Evolutionary conservation across 768 basidiomycete genomes (phyloP), one percentile per base, ranked within the genome.

Genomic region (Russula dissimulans): DNA sequence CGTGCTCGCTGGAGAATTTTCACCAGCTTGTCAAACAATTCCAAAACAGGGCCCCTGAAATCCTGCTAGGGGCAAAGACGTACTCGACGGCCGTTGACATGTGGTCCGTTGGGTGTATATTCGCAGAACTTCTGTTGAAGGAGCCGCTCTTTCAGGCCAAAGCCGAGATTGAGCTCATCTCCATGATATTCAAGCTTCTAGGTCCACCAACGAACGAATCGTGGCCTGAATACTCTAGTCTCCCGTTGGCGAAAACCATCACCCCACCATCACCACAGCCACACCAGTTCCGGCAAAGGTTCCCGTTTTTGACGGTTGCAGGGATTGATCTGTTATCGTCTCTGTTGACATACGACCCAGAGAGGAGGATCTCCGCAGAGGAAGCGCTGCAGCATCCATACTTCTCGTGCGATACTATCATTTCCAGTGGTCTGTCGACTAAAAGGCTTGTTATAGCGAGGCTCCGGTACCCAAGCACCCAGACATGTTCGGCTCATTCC

Each of bases 41-140:
- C n/a, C 9, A 5, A 56, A 50, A 47, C 11, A 97, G 94, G 43
- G 91, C 95, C 8, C 97, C 97, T 2, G 97, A 98, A 76, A 90
- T 99, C 49, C 78, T 99, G 15, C 78, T 99, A 31, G 97, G 95
- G 12, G 91, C 91, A 12, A 89, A 84, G 59, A 90, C 87, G 39
- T 99, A 99, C 72, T 89, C 92, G 14, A 99, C 95, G 18, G 87
- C 95, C 0, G 83, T 99, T 58, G 97, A 99, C 71, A 84, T 98
- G 82, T 99, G 97, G 97, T 95, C 92, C 51, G 92, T 97, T 10
- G 97, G 97, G 8, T 99, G 97, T 77, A 97, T 99, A 66, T 97
- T 98, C 68, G 95, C 91, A 14, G 97, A 99, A 71, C 78, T 99
- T 50, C 83, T 99, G 67, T 78, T 95, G 66, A 94, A 94, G 65